Base-by-base conservation (phyloP, 2,329 filamentous ascomycete species). In the Aureobasidium sp. region DNA sequence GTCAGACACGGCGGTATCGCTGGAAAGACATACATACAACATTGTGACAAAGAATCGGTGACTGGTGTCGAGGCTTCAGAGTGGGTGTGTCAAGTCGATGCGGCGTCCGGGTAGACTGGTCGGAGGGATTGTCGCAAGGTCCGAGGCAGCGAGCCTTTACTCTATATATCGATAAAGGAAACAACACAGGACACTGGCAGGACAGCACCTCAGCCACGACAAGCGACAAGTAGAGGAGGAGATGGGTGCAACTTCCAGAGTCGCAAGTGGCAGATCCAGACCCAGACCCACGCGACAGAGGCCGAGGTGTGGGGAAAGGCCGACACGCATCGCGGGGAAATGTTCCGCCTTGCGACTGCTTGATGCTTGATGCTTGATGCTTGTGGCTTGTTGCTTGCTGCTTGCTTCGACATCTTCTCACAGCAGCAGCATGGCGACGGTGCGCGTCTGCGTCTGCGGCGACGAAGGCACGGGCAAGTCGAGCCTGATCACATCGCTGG, bases 401-500 rank as follows among this genome's bases (percentile, higher is more conserved):
- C 43, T n/a, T 46, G 20, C 43, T 26, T 46, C 44, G 20, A 32
- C 32, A 10, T 34, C 9, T 9, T 34, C 32, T 34, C 32, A 7
- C 32, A 9, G 29, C 44, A 17, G 8, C 46, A 37, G 10, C 34
- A 66, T 65, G 63, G 62, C 65, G 32, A 61, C 72, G 84, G 93
- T 97, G 65, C 89, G 94, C 67, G 92, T 97, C 71, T 96, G 92
- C 75, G 90, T 97, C 63, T 97, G 92, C 78, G 94, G 94, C 71
- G 94, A 99, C 75, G 93, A 97, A 77, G 89, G 89, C 69, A 92
- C 89, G n/a, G 92, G 92, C 70, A 96, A 96, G 78, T 94, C 89
- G 64, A 94, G 90, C 75, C 82, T 75, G 50, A 70, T 75, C 59
- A 94, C 92, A 62, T 95, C 92, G 63, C 86, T 99, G 43, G 93